Base-by-base conservation (phyloP, 2,329 filamentous ascomycete species). In the Penicillium expansum region DNA sequence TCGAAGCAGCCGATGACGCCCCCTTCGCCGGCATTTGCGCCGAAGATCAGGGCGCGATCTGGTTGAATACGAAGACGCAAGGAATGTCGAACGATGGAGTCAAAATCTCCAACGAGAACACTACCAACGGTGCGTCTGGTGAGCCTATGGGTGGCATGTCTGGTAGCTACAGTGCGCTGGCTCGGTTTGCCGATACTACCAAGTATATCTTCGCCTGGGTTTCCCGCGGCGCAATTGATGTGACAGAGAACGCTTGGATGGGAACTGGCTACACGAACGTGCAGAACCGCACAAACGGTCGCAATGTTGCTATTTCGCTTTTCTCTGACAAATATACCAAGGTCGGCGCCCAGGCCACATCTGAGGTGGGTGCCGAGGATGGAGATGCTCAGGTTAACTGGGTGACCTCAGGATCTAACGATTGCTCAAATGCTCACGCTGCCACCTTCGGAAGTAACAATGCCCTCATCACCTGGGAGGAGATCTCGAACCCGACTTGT, bases 131-230 rank as follows among this genome's bases (percentile, higher is more conserved):
- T 38, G 83, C 70, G 6, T 78, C 76, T 39, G 82, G 82, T 47
- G 84, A 86, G 69, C 74, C 83, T 29, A 81, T 86, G 79, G 84
- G 84, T 39, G 84, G 84, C 51, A 86, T 84, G 82, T 77, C 78
- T n/a, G 84, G 84, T 30, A 85, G 82, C 2, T 87, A 85, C 75
- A 84, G 81, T 63, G 75, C 73, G 8, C 78, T 87, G 20, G 80
- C 80, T 13, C 79, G 80, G 5, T 85, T 86, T 71, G 70, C 78
- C 43, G 76, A 74, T 56, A 77, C 76, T 20, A 76, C 77, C 51
- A 74, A 76, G 1, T 86, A 86, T 70, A 83, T 86, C 72, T 84
- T 86, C 68, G 76, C 83, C 20, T 87, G 84, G 84, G 82, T 84
- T 16, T 85, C 84, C 0, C 81, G 84, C 18, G 84, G 84, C 24